These are phyloP conservation scores for Fusarium torulosum DNA, from an alignment of 2,329 filamentous ascomycete genomes.

Conservation along the genomic window DNA sequence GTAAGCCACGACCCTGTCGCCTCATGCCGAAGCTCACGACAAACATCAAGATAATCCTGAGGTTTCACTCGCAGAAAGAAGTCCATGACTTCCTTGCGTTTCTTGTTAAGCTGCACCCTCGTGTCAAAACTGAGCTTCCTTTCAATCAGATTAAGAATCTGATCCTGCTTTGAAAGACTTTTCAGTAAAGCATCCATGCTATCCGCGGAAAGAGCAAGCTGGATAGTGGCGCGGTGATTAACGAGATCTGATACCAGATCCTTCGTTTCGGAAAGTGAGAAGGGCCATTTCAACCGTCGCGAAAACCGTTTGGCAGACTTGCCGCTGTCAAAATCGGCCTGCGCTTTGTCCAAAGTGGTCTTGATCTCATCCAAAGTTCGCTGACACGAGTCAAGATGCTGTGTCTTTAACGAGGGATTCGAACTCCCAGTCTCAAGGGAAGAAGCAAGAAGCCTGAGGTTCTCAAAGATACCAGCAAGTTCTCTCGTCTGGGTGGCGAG, in stretches of 20 bases:
- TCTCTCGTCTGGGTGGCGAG: background rate
- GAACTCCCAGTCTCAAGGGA: background rate
- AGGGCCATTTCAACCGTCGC: background rate
- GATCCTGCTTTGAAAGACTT: background rate
- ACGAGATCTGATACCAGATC: background rate
- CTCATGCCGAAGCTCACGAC: background rate
- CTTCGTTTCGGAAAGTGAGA: background rate
- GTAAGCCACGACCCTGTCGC: slow-evolving; percentile 4
- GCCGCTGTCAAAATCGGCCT: background rate
- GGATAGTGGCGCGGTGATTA: background rate
- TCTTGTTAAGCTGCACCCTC: background rate
- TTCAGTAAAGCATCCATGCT: slow-evolving; percentile 2
- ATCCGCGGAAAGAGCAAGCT: background rate
- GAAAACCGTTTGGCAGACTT: background rate
- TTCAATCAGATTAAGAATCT: background rate
- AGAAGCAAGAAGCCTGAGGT: background rate
- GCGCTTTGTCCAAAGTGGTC: background rate
- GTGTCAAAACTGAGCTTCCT: slow-evolving; percentile 6
- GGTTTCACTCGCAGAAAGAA: background rate
- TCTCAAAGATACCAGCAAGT: background rate
- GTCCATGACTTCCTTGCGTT: background rate
- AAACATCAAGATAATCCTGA: background rate
- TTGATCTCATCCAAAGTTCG: background rate
- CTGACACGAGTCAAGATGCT: background rate
- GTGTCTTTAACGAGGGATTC: background rate